phyloP scores from a whole-genome alignment of 805 yeast genomes.

The Ogataea polymorpha region DNA sequence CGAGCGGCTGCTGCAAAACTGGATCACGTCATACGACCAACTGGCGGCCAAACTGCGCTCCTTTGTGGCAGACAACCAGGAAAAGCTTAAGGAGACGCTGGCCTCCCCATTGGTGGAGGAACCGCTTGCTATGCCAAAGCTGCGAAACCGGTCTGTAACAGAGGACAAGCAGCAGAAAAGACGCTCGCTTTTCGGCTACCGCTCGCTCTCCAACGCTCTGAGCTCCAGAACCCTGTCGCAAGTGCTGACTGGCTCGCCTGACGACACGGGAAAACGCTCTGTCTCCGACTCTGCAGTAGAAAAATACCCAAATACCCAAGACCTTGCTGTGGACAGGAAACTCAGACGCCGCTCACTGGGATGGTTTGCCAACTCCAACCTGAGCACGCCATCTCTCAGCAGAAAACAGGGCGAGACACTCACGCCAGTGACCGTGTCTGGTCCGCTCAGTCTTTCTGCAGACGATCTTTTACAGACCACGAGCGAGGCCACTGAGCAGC shows the following conservation, averaged over 20 bases:
- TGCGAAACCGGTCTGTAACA: slow-evolving; percentile 11
- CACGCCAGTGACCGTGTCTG: background rate
- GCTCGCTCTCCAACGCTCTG: slow-evolving; percentile 26
- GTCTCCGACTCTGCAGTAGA: slow-evolving; percentile 12
- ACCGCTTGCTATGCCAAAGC: slow-evolving; percentile 12
- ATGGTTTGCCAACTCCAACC: slow-evolving; percentile 24
- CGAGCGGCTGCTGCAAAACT: slow-evolving; percentile 26
- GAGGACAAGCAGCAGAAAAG: slow-evolving; percentile 24
- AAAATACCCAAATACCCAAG: background rate
- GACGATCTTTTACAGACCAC: slow-evolving; percentile 6
- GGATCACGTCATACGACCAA: slow-evolving; percentile 25
- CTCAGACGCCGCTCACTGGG: slow-evolving; percentile 21
- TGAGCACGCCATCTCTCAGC: slow-evolving; percentile 17
- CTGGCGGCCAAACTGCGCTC: slow-evolving; percentile 14
- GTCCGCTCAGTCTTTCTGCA: slow-evolving; percentile 8
- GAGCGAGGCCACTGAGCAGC: background rate
- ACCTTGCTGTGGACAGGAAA: slow-evolving; percentile 8
- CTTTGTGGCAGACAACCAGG: slow-evolving; percentile 4
- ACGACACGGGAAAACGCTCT: slow-evolving; percentile 9
- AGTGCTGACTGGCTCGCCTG: slow-evolving; percentile 8
- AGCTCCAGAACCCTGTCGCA: slow-evolving; percentile 19
- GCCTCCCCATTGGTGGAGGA: slow-evolving; percentile 19
- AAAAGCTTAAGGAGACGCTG: slow-evolving; percentile 14
- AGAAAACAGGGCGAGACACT: background rate
- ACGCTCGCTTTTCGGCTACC: slow-evolving; percentile 27